These are phyloP conservation scores for Beverwykella pulmonaria DNA, from an alignment of 495 filamentous ascomycete genomes.

Conservation along the genomic window DNA sequence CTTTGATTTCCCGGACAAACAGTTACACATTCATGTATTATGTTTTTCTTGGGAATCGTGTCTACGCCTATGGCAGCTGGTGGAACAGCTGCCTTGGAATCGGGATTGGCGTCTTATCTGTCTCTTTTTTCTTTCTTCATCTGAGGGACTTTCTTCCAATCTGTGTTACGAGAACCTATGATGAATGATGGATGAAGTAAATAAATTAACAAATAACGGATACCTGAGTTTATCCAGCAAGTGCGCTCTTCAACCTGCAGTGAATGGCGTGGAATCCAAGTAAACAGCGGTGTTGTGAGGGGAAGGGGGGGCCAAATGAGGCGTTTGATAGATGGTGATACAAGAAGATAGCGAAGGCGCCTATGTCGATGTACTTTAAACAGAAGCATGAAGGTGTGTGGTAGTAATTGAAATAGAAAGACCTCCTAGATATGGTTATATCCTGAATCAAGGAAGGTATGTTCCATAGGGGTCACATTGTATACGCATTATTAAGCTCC, in stretches of 20 bases:
- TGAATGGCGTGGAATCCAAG: no score
- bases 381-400: no score
- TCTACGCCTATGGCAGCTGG: conserved; percentile 10
- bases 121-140: conserved; percentile 9
- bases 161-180: conserved; percentile 7
- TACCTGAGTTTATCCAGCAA: background rate
- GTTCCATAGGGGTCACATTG: no score
- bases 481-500: no score
- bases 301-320: no score
- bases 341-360: no score
- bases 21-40: conserved; percentile 15
- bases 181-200: background rate
- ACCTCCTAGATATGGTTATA: no score
- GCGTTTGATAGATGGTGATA: no score
- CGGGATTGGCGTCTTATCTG: conserved; percentile 22
- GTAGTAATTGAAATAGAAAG: no score
- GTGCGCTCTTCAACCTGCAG: background rate
- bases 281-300: no score
- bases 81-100: conserved; percentile 12
- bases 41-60: background rate
- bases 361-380: no score
- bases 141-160: background rate
- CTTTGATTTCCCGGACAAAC: conserved; percentile 5
- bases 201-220: conserved; percentile 3
- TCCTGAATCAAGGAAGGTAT: no score